Evolutionary conservation across 2,329 filamentous ascomycete genomes (phyloP).

Genomic region (Diplodia seriata): DNA sequence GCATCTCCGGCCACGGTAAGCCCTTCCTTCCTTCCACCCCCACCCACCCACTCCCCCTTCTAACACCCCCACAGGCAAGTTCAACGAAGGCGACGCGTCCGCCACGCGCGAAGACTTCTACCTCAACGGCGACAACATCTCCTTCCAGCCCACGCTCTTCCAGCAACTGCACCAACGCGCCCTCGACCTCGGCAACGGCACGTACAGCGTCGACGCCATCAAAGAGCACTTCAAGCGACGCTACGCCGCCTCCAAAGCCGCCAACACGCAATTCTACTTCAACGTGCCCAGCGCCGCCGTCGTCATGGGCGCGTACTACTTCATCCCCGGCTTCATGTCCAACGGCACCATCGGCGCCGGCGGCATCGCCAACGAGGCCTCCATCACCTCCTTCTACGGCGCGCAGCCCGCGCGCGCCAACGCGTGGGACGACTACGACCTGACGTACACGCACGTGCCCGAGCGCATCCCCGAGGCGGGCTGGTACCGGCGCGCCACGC

Average conservation of each 20-base stretch:
- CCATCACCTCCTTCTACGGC: conserved; percentile 39
- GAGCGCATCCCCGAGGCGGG: conserved; percentile 38
- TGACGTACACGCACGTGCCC: conserved; percentile 37
- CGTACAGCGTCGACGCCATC: conserved; percentile 36
- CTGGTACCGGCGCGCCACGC: conserved; percentile 39
- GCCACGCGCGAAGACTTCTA: conserved; percentile 36
- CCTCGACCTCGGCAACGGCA: conserved; percentile 36
- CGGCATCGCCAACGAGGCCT: conserved; percentile 38
- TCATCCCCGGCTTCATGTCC: conserved; percentile 38
- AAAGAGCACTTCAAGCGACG: conserved; percentile 39
- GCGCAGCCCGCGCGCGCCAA: conserved; percentile 34
- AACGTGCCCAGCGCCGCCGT: conserved; percentile 33
- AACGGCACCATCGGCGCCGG: conserved; percentile 39
- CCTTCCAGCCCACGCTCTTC: conserved; percentile 25
- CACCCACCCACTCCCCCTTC: neutral
- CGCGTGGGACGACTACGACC: conserved; percentile 34
- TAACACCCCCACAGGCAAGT: conserved; percentile 26
- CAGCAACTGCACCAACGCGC: conserved; percentile 38
- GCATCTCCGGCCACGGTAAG: conserved; percentile 35
- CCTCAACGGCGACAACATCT: conserved; percentile 31
- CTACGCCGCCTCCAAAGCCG: conserved; percentile 36
- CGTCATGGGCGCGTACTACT: conserved; percentile 39
- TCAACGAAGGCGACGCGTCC: conserved; percentile 37
- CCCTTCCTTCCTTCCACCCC: too few species aligned
- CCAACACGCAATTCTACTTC: conserved; percentile 37